These are phyloP conservation scores for Xylaria telfairii DNA, from an alignment of 495 filamentous ascomycete species.

Conservation along the genomic window DNA sequence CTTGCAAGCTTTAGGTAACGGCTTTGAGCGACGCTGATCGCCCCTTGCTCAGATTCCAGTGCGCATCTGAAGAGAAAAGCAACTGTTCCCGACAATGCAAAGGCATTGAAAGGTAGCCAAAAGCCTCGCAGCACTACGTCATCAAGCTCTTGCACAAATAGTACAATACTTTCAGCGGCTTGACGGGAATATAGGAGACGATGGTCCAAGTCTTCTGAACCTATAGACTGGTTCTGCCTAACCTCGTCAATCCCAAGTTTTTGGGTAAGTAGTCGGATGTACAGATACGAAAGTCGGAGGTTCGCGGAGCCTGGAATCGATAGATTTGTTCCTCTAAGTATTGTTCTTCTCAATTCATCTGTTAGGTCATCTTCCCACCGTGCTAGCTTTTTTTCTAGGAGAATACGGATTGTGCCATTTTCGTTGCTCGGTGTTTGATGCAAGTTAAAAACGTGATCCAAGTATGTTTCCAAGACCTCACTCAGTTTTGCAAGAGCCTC, in stretches of 20 bases:
- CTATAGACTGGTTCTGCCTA: not conserved
- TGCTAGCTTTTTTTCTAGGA: not conserved
- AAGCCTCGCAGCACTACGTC: not conserved
- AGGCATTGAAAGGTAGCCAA: not conserved
- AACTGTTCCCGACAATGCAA: conserved; percentile 9
- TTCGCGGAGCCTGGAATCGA: conserved; percentile 1
- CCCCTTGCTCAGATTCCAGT: not conserved
- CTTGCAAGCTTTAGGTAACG: not conserved
- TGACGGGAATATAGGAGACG: not conserved
- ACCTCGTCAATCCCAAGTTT: not conserved
- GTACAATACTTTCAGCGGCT: conserved; percentile 5
- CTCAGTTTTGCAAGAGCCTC: not conserved
- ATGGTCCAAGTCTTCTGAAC: not conserved
- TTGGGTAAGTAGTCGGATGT: conserved; percentile 3
- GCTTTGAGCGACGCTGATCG: not conserved
- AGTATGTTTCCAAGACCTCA: not conserved
- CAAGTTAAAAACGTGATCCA: not conserved
- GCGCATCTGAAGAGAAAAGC: conserved; percentile 5
- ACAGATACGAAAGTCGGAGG: not conserved
- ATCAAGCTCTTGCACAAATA: conserved; percentile 5
- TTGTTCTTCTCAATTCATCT: not conserved
- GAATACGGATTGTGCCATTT: not conserved
- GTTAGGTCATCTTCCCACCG: not conserved
- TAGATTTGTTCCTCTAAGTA: not conserved
- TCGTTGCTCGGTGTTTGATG: not conserved